Evolutionary conservation across 495 filamentous ascomycete species (phyloP).

Genomic region (Annulohypoxylon bovei): DNA sequence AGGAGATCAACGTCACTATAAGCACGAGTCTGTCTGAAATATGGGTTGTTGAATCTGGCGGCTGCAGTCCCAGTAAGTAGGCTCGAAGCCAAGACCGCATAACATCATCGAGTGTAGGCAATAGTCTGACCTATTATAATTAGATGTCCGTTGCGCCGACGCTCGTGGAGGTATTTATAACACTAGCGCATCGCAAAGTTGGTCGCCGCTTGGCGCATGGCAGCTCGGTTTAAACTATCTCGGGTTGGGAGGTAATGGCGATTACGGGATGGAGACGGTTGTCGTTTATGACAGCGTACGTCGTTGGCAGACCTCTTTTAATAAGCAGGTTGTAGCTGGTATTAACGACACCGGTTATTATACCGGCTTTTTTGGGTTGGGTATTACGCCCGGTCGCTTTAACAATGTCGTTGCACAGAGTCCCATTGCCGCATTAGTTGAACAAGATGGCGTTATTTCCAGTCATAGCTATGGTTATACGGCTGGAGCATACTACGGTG

Average conservation of each 20-base stretch:
- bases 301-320: constrained; percentile 54
- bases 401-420: constrained; percentile 48
- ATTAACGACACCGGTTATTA: constrained; percentile 66
- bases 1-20: constrained; percentile 65
- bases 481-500: constrained; percentile 71
- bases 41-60: constrained; percentile 64
- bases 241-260: constrained; percentile 61
- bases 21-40: constrained; percentile 66
- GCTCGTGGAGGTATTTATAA: constrained; percentile 66
- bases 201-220: constrained; percentile 65
- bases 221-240: constrained; percentile 64
- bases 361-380: constrained; percentile 68
- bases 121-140: constrained; percentile 30
- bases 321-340: constrained; percentile 61
- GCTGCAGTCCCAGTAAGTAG: constrained; percentile 58
- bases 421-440: constrained; percentile 56
- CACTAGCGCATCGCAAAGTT: constrained; percentile 61
- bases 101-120: not conserved
- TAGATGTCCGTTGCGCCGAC: constrained; percentile 52
- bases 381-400: constrained; percentile 56
- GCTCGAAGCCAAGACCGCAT: not conserved
- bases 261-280: constrained; percentile 68
- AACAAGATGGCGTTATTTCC: constrained; percentile 62
- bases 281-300: constrained; percentile 55
- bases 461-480: constrained; percentile 75